Base-by-base conservation (phyloP, 2,329 filamentous ascomycete species). In the Hymenoscyphus salicellus region DNA sequence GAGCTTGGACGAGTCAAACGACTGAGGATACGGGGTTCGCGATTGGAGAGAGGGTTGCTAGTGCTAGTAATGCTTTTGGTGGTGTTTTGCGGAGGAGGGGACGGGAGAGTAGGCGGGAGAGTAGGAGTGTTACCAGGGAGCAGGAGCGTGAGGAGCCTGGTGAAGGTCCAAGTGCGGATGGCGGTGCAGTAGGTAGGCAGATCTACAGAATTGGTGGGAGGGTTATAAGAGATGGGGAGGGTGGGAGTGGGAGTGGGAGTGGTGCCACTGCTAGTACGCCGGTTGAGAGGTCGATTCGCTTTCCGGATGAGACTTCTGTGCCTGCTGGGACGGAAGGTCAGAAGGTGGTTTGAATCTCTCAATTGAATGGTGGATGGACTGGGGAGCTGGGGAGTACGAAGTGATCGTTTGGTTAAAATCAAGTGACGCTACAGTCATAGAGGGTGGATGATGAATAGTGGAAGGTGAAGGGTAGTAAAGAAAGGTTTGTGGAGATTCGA, bases 201-300 rank as follows among this genome's bases (percentile, higher is more conserved):
- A 68, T 80, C 7, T 82, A 75, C 65, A 76, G 72, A 33, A 79
- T 81, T 55, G 80, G 80, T 6, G 80, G 81, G 41, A 68, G 43
- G 38, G 63, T 75, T 0, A 73, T 75, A 60, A 58, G 46, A 4
- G 60, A 66, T 26, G 46, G 46, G 46, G 46, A 52, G 46, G 46
- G 52, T 32, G 52, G 6, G 14, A 17, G 17, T 55, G 52, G n/a
- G 16, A 8, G 26, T 56, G 17, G 26, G 16, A 55, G 58, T 60
- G 49, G 41, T 17, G 14, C 46, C 20, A 33, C 17, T 23, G 61
- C 49, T 14, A 41, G 36, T n/a, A 65, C 67, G 17, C 59, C 61
- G 11, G 28, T 56, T 36, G 61, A 71, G 36, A 76, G 80, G 65
- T 78, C 77, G 17, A 79, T 83, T 65, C 77, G 79, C 4, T 82